A percentile compares a stretch with the other conserved stretches of the same genome.
These are phyloP conservation scores for Candida sphagnicola DNA, from an alignment of 805 yeast species.

Conservation along the genomic window DNA sequence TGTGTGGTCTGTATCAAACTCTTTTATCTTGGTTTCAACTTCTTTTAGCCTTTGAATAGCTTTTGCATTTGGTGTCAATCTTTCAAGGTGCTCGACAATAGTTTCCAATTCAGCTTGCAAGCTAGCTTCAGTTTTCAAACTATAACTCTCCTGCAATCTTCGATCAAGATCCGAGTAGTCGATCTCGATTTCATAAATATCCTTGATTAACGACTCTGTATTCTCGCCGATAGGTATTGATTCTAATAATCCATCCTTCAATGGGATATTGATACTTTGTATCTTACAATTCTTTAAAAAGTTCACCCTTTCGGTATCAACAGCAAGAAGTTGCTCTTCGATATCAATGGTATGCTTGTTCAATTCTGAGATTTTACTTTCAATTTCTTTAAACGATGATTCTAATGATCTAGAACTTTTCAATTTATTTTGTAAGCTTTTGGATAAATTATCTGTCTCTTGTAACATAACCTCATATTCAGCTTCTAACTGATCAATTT, in stretches of 20 bases:
- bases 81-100: constrained; percentile 35
- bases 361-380: constrained; percentile 23
- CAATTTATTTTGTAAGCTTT: constrained; percentile 14
- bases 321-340: constrained; percentile 53
- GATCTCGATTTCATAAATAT: constrained; percentile 47
- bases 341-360: constrained; percentile 32
- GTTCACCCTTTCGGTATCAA: constrained; percentile 53
- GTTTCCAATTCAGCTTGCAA: constrained; percentile 29
- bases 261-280: constrained; percentile 62
- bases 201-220: constrained; percentile 28
- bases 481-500: constrained; percentile 23
- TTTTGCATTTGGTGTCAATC: constrained; percentile 74
- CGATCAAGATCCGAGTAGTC: constrained; percentile 49
- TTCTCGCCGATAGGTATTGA: constrained; percentile 58
- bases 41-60: constrained; percentile 75
- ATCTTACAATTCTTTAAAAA: constrained; percentile 70
- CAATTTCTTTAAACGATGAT: constrained; percentile 32
- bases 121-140: constrained; percentile 35
- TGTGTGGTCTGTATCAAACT: constrained; percentile 61
- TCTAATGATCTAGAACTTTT: constrained; percentile 29
- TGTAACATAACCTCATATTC: constrained; percentile 19
- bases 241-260: constrained; percentile 56
- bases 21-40: constrained; percentile 56
- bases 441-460: constrained; percentile 14
- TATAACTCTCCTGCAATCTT: constrained; percentile 40